Evolutionary conservation across 2,329 filamentous ascomycete genomes (phyloP).

Genomic region (Apiospora arundinis): DNA sequence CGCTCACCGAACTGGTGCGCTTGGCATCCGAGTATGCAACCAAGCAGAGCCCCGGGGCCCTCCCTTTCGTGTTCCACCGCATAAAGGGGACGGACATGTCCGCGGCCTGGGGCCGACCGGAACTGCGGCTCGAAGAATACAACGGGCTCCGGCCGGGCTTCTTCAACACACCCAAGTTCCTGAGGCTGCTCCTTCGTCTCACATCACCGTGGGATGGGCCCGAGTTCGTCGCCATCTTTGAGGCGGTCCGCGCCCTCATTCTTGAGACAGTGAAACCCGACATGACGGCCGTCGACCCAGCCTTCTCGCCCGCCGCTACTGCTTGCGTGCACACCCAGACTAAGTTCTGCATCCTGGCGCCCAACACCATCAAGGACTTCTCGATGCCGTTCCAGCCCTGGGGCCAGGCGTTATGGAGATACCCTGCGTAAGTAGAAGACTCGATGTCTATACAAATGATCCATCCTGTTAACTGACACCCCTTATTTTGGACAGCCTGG

Average conservation of each 20-base stretch:
- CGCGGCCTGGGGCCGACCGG: conserved; percentile 23
- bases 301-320: conserved; percentile 51
- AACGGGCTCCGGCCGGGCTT: conserved; percentile 42
- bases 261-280: conserved; percentile 45
- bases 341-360: conserved; percentile 44
- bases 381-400: background rate
- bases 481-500: too few relatives aligned
- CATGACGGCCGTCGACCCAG: conserved; percentile 49
- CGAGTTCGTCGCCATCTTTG: conserved; percentile 49
- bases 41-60: background rate
- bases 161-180: conserved; percentile 39
- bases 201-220: conserved; percentile 45
- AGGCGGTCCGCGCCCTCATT: conserved; percentile 43
- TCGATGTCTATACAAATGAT: too few relatives aligned
- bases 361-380: conserved; percentile 49
- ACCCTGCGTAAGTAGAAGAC: conserved; percentile 48
- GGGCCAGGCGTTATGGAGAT: conserved; percentile 32
- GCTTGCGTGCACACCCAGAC: conserved; percentile 45
- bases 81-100: conserved; percentile 31
- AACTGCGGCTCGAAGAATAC: conserved; percentile 28
- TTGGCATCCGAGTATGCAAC: conserved; percentile 30
- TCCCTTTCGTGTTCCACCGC: conserved; percentile 36
- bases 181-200: conserved; percentile 30
- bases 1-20: conserved; percentile 40
- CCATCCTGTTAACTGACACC: too few relatives aligned